phyloP scores from a whole-genome alignment of 1,284 basidiomycete genomes.

The Apiotrichum laibachii region DNA sequence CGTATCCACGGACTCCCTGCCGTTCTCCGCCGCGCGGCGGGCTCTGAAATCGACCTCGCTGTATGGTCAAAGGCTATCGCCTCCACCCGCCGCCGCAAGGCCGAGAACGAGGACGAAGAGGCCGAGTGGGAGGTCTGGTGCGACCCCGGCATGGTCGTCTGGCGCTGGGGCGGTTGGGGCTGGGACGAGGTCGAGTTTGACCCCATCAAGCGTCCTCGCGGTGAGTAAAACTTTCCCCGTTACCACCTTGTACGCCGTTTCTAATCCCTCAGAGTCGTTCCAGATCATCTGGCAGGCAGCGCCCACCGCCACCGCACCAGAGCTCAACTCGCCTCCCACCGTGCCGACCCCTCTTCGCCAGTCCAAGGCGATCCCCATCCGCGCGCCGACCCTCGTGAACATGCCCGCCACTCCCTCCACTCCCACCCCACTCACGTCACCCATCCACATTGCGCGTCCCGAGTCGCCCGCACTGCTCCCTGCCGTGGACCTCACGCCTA shows the following conservation, averaged over 20 bases:
- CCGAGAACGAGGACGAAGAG: constrained; percentile 20
- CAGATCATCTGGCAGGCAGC: constrained; percentile 45
- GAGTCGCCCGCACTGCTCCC: constrained; percentile 30
- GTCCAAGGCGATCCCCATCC: constrained; percentile 46
- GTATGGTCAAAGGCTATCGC: constrained; percentile 40
- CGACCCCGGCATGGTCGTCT: constrained; percentile 49
- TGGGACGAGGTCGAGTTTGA: constrained; percentile 50
- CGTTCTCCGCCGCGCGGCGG: constrained; percentile 32
- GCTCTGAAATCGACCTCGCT: constrained; percentile 30
- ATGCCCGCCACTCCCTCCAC: constrained; percentile 43
- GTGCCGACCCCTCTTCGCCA: constrained; percentile 32
- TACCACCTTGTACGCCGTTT: neutral
- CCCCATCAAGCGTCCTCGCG: constrained; percentile 32
- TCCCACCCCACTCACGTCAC: constrained; percentile 4
- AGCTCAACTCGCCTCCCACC: constrained; percentile 10
- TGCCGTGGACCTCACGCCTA: constrained; percentile 18
- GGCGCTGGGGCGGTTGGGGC: constrained; percentile 49
- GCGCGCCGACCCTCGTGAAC: constrained; percentile 44
- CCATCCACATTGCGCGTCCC: constrained; percentile 4
- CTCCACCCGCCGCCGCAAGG: constrained; percentile 11
- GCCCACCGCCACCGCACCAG: constrained; percentile 11
- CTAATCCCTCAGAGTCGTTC: constrained; percentile 32
- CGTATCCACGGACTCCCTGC: constrained; percentile 35
- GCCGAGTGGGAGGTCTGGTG: constrained; percentile 51
- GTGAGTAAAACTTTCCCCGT: constrained; percentile 27